These are phyloP conservation scores for Adansonia gregorii DNA, from an alignment of 441 rosid species.

Conservation along the genomic window DNA sequence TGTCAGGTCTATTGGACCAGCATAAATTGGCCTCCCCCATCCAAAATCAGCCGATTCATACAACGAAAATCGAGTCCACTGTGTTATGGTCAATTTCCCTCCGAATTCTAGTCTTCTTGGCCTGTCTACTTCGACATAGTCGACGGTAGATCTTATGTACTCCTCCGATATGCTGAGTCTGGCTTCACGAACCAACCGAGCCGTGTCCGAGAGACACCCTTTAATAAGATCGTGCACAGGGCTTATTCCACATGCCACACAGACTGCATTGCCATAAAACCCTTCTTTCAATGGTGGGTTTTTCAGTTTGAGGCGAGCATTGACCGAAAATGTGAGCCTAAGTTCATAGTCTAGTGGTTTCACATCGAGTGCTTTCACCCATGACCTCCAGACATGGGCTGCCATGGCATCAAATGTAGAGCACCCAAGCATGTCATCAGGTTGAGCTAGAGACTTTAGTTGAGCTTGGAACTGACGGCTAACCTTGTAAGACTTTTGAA, in stretches of 20 bases:
- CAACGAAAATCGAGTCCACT: slow-evolving; percentile 84
- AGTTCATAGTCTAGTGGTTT: slow-evolving; percentile 67
- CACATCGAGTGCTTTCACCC: slow-evolving; percentile 89
- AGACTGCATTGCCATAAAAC: slow-evolving; percentile 79
- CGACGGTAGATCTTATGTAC: slow-evolving; percentile 69
- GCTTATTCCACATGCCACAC: slow-evolving; percentile 78
- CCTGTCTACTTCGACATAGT: slow-evolving; percentile 65
- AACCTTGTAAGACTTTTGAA: slow-evolving; percentile 74
- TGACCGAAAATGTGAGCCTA: slow-evolving; percentile 83
- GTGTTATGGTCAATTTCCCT: slow-evolving; percentile 83
- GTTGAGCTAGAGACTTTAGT: slow-evolving; percentile 64
- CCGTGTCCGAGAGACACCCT: slow-evolving; percentile 50
- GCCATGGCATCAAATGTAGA: slow-evolving; percentile 83
- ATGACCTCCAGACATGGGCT: slow-evolving; percentile 88
- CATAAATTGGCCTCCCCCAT: slow-evolving; percentile 79
- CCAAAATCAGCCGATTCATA: slow-evolving; percentile 89
- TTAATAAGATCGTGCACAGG: slow-evolving; percentile 54
- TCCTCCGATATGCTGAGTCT: slow-evolving; percentile 69
- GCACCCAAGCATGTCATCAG: slow-evolving; percentile 47
- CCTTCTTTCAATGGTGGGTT: slow-evolving; percentile 64
- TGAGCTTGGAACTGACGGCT: slow-evolving; percentile 63
- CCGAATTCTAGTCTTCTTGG: slow-evolving; percentile 83
- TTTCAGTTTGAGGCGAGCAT: slow-evolving; percentile 66
- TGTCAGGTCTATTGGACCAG: slow-evolving; percentile 85
- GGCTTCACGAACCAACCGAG: slow-evolving; percentile 68